A percentile compares a stretch with the other conserved stretches of the same genome.
Evolutionary conservation across 1,284 basidiomycete species (phyloP).

Genomic region (Pyrrhoderma noxium): DNA sequence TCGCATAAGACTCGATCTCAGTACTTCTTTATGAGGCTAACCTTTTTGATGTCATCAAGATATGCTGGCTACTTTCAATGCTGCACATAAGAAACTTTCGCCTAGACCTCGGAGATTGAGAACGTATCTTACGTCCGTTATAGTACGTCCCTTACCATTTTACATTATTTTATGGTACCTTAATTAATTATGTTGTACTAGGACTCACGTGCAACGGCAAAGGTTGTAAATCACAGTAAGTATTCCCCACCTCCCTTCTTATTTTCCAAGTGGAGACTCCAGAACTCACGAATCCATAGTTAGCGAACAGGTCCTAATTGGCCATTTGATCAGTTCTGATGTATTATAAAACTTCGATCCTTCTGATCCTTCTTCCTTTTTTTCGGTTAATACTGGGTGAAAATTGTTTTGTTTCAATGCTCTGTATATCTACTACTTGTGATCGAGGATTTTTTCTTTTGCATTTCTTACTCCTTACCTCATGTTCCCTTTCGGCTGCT

Average conservation of each 20-base stretch:
- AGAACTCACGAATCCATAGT: background rate
- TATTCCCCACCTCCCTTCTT: background rate
- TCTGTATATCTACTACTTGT: background rate
- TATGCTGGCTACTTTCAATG: constrained; percentile 20
- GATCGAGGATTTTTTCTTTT: background rate
- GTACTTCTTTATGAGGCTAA: background rate
- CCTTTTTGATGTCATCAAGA: constrained; percentile 6
- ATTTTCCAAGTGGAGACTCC: background rate
- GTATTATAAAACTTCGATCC: background rate
- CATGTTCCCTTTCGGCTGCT: no score
- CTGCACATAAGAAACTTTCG: constrained; percentile 19
- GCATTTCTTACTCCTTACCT: background rate
- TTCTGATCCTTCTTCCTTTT: background rate
- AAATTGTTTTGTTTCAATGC: background rate
- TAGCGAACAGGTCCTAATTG: constrained; percentile 15
- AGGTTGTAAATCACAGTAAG: constrained; percentile 17
- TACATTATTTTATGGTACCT: background rate
- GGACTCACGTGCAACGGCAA: constrained; percentile 16
- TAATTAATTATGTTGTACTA: background rate
- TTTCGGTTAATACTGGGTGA: background rate
- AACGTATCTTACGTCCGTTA: constrained; percentile 15
- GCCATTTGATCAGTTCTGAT: background rate
- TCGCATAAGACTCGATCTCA: background rate
- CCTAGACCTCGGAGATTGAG: constrained; percentile 17
- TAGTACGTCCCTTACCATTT: constrained; percentile 7